Base-by-base conservation (phyloP, 2,329 filamentous ascomycete genomes). In the Geosmithia flava region DNA sequence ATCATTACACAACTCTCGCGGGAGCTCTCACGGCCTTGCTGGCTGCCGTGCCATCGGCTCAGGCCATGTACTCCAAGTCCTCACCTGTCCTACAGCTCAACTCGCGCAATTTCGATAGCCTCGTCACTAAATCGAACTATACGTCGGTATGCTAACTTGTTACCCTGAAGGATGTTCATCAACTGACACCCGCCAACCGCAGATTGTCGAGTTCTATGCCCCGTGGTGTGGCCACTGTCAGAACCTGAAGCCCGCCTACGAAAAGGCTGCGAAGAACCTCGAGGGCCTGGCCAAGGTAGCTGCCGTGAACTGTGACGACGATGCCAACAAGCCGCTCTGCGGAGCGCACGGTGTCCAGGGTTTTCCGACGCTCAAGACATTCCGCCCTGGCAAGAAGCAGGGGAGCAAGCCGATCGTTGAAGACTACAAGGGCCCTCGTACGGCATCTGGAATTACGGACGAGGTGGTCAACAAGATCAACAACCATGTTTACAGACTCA, bases 181-280 rank as follows among this genome's bases (percentile, higher is more conserved):
- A 23, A 19, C 46, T 39, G 41, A 43, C 48, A 47, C 45, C 49
- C 49, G 45, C 39, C 47, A 29, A 19, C 42, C 44, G 7, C 54
- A 81, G 75, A 75, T 81, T 44, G 68, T 81, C 62, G 87, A 90
- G 68, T 97, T 97, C 75, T 97, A 95, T 61, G 91, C 91, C 8
- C 91, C 91, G 20, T 97, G 91, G 91, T 97, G 93, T 60, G 93
- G 91, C 42, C 93, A 97, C 69, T 98, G 93, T 71, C 78, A 95
- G 68, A 96, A 85, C 68, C 83, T 98, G 59, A 90, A 96, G 69
- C 91, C 90, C 3, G 87, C 87, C 43, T 98, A 93, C 68, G 91
- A 97, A 66, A 95, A 95, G 67, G 90, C 83, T 2, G 93, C 93
- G 56, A 85, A 84, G 59, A 88, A 82, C 58, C 83, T 98, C 50